Evolutionary conservation across 768 basidiomycete species (phyloP).

Genomic region (Mycena crocata): DNA sequence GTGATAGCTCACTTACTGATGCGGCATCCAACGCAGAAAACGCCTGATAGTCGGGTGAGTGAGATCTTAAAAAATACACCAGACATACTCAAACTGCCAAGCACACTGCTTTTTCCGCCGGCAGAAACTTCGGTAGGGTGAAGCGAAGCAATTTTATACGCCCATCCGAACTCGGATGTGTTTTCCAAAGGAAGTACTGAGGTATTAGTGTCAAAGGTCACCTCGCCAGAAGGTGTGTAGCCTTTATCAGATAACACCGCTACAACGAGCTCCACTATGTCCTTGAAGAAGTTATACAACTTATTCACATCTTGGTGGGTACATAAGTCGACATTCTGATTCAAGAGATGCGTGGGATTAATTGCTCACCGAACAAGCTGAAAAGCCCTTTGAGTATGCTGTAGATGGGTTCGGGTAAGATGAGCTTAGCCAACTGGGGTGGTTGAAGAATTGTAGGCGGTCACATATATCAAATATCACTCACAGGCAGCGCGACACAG

Average conservation of each 20-base stretch:
- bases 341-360: too few species aligned
- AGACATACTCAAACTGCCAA: not conserved
- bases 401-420: too few species aligned
- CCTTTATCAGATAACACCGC: not conserved
- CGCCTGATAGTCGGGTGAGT: not conserved
- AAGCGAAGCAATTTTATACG: not conserved
- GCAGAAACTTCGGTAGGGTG: not conserved
- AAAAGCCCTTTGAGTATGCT: too few species aligned
- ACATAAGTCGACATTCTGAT: too few species aligned
- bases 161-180: not conserved
- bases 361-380: too few species aligned
- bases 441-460: too few species aligned
- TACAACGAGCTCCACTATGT: not conserved
- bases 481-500: too few species aligned
- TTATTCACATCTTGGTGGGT: not conserved
- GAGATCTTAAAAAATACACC: not conserved
- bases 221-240: not conserved
- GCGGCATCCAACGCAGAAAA: slow-evolving; percentile 1
- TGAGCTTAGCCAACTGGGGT: too few species aligned
- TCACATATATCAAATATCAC: too few species aligned
- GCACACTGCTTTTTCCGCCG: not conserved
- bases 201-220: not conserved
- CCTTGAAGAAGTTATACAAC: not conserved
- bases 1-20: not conserved
- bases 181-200: not conserved